A percentile compares a stretch with the other conserved stretches of the same genome.
These are phyloP conservation scores for Cryphonectria carpinicola DNA, from an alignment of 2,329 filamentous ascomycete genomes.

Conservation along the genomic window DNA sequence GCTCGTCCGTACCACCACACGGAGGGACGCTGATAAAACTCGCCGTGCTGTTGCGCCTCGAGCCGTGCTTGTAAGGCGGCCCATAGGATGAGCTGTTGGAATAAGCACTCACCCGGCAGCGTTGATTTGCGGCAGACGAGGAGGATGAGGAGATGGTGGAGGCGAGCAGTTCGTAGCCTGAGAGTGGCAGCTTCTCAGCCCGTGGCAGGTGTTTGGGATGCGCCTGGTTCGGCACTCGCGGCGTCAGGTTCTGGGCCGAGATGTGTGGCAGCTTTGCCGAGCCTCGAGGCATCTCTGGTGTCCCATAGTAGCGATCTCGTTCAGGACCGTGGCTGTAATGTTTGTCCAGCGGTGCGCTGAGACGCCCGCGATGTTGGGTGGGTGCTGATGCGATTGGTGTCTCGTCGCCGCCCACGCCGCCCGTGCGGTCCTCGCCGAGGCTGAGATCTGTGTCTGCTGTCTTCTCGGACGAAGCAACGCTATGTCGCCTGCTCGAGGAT, in stretches of 20 bases:
- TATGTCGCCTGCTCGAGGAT: conserved; percentile 57
- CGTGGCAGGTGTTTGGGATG: conserved; percentile 44
- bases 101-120: conserved; percentile 29
- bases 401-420: conserved; percentile 40
- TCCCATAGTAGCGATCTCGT: conserved; percentile 44
- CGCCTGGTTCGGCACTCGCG: conserved; percentile 39
- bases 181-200: conserved; percentile 49
- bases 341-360: conserved; percentile 25
- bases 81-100: conserved; percentile 29
- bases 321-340: conserved; percentile 20
- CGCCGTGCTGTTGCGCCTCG: conserved; percentile 17
- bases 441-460: conserved; percentile 49
- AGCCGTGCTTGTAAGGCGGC: background rate
- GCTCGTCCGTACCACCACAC: conserved; percentile 32
- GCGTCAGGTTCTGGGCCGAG: conserved; percentile 42
- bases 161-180: conserved; percentile 68
- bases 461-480: conserved; percentile 43
- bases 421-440: conserved; percentile 46
- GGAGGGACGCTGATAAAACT: conserved; percentile 10
- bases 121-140: background rate
- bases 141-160: conserved; percentile 51
- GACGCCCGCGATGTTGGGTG: conserved; percentile 29
- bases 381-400: conserved; percentile 26
- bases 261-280: conserved; percentile 43
- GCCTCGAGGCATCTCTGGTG: conserved; percentile 48